Evolutionary conservation across 306 rosid genomes (phyloP), one percentile per base, ranked within the genome.

Genomic region (Mucuna pruriens): DNA sequence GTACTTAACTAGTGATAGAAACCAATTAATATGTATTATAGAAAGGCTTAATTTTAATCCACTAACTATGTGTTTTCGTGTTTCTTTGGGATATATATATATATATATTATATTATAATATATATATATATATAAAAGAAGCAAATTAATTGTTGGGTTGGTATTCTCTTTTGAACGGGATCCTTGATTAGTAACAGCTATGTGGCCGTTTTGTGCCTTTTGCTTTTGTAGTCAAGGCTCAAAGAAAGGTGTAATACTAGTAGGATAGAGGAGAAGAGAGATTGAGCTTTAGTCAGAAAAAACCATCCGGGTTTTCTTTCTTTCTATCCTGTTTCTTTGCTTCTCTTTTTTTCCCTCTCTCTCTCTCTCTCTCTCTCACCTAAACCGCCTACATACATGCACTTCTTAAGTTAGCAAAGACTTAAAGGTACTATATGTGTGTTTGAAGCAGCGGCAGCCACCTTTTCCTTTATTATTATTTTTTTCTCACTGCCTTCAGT

Each of bases 141-240:
- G 25, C 10, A 52, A 71, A 84, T 67, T 79, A 71, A 84, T 67
- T 79, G 68, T 74, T 76, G 72, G 86, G 51, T 72, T 62, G 60
- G 54, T 80, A 74, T 77, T 75, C 82, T 75, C 82, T 77, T 89
- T 89, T 82, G 90, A 83, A 79, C 15, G 45, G 78, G 83, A 46
- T 83, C 51, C 58, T 51, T 72, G 23, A 78, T 74, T 38, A 70
- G 90, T 84, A 90, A 88, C 90, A 85, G 91, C 86, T 61, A 62
- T 78, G 63, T 57, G 84, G 88, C 91, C 83, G 92, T 90, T 91
- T 90, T 87, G 68, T 88, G 78, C 85, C 92, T 94, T 91, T 94
- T 78, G 88, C 97, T 94, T 92, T 92, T 80, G 86, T 89, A 90
- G 98, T 94, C 94, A 92, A 92, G 95, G 73, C 84, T 80, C 87